phyloP scores from a whole-genome alignment of 2,329 filamentous ascomycete genomes.

The Trichoderma breve region DNA sequence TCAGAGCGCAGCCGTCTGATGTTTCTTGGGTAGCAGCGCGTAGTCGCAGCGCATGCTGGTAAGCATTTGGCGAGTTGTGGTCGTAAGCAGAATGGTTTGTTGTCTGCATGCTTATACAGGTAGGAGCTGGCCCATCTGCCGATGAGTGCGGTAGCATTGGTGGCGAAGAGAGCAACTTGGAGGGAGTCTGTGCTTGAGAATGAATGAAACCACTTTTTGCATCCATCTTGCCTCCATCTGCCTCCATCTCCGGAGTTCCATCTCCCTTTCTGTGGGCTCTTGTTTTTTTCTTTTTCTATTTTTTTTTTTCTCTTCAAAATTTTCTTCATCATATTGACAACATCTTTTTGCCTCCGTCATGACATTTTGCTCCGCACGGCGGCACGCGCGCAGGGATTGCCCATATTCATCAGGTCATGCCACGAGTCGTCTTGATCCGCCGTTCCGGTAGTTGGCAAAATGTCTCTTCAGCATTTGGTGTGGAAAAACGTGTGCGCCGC shows the following conservation, averaged over 20 bases:
- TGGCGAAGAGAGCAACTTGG: background rate
- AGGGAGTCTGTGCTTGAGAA: background rate
- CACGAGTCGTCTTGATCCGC: constrained; percentile 15
- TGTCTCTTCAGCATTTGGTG: constrained; percentile 5
- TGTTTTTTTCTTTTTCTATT: background rate
- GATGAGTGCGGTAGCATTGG: background rate
- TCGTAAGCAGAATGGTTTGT: background rate
- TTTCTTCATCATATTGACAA: background rate
- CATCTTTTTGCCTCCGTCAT: background rate
- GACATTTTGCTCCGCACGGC: background rate
- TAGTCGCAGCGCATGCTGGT: constrained; percentile 10
- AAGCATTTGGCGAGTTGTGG: background rate
- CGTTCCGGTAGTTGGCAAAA: background rate
- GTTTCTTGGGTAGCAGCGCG: constrained; percentile 2
- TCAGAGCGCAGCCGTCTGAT: background rate
- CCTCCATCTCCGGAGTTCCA: background rate
- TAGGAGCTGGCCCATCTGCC: background rate
- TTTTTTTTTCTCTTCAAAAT: background rate
- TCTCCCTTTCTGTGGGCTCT: background rate
- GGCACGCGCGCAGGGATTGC: constrained; percentile 5
- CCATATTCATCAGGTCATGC: background rate
- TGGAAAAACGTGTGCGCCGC: constrained; percentile 5
- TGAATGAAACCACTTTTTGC: background rate
- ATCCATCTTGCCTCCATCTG: background rate
- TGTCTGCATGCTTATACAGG: background rate